Evolutionary conservation across 768 basidiomycete genomes (phyloP), one percentile per base, ranked within the genome.

Genomic region (Cyathus striatus): DNA sequence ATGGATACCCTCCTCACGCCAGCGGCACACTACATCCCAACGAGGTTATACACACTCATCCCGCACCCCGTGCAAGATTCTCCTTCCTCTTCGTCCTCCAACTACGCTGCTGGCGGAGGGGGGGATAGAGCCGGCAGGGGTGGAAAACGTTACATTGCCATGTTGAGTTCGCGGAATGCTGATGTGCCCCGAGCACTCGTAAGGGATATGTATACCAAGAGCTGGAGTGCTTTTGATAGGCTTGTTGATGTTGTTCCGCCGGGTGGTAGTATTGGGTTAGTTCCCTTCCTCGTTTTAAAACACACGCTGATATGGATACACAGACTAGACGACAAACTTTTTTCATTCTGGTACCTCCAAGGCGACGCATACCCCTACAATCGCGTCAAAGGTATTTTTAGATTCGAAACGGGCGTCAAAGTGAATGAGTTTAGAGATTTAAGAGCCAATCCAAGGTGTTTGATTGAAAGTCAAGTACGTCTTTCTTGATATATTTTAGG

Each of bases 271-370:
- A 91, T 91, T 43, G 90, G 90, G 85, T 89, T 56, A 30, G 81
- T 67, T 36, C 14, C 48, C 20, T 39, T 23, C 17, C 51, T 43
- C 33, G 3, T 23, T 46, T 22, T n/a, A n/a, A n/a, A n/a, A n/a
- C n/a, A n/a, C n/a, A n/a, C n/a, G n/a, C n/a, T n/a, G n/a, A n/a
- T n/a, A n/a, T n/a, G n/a, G n/a, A n/a, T 22, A 20, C 23, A 12
- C 48, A 90, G 88, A n/a, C 78, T 92, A 40, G 90, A 92, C 53
- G 89, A 92, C 68, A 93, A 93, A 57, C 76, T 92, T 2, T 92
- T 92, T 63, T 84, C 84, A 45, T 92, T 90, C 70, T 92, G 87
- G 86, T 73, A 88, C 47, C 71, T 91, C 13, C 89, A 91, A 60
- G 79, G 78, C 18, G 90, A 91, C 51, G 75, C 75, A 39, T 82